A percentile compares a stretch with the other conserved stretches of the same genome.
These are phyloP conservation scores for Trichothecium roseum DNA, from an alignment of 2,329 filamentous ascomycete genomes.

Conservation along the genomic window DNA sequence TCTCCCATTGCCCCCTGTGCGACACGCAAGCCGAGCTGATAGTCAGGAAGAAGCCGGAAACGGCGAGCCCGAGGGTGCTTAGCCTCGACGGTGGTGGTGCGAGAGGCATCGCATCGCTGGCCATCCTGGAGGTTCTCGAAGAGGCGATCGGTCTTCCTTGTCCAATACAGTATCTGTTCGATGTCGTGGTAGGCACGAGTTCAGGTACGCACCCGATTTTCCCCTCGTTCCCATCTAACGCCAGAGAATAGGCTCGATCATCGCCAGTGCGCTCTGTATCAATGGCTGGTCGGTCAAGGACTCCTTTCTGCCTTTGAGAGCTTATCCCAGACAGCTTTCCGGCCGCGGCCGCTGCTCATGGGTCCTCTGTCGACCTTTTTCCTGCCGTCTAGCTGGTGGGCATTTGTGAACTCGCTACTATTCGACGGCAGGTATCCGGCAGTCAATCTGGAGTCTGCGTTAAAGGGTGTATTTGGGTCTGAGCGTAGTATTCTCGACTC, in stretches of 20 bases:
- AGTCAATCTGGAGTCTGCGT: constrained; percentile 4
- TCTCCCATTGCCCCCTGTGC: constrained; percentile 5
- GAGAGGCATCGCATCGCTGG: constrained; percentile 3
- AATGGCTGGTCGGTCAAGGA: constrained; percentile 6
- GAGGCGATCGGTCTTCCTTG: constrained; percentile 5
- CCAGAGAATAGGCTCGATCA: constrained; percentile 5
- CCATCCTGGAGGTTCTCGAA: constrained; percentile 5
- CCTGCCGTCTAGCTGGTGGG: background rate
- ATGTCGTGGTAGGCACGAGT: constrained; percentile 7
- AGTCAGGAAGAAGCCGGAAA: constrained; percentile 5
- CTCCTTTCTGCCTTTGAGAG: constrained; percentile 6
- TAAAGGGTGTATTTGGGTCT: constrained; percentile 5
- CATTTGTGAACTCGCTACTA: constrained; percentile 3
- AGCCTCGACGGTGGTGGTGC: constrained; percentile 7
- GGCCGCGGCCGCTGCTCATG: constrained; percentile 2
- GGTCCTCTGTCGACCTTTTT: background rate
- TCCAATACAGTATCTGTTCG: constrained; percentile 5
- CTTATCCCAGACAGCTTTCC: no score
- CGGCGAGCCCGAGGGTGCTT: constrained; percentile 3
- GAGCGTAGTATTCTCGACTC: constrained; percentile 3
- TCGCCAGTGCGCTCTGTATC: constrained; percentile 5
- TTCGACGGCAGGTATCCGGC: constrained; percentile 6
- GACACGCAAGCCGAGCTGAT: background rate
- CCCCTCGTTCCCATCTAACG: background rate
- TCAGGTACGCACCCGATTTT: constrained; percentile 3